Percentiles rank a stretch among this genome's conserved stretches.
phyloP scores from a whole-genome alignment of 257 asterid species.

The Jacaranda mimosifolia region DNA sequence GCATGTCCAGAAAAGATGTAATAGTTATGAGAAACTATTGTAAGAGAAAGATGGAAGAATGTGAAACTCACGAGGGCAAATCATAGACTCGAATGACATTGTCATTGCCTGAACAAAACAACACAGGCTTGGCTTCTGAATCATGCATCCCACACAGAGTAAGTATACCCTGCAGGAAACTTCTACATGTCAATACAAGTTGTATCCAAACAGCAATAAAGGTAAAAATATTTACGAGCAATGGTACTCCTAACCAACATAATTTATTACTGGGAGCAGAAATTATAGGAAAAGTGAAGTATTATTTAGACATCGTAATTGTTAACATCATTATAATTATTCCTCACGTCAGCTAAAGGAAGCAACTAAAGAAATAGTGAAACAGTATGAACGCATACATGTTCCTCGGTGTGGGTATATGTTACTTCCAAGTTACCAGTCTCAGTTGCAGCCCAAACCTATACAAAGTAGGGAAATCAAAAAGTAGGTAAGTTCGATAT shows the following conservation, averaged over 20 bases:
- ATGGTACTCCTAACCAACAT: background rate
- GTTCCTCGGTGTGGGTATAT: slow-evolving; percentile 87
- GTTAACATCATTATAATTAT: slow-evolving; percentile 1
- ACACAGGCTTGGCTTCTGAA: slow-evolving; percentile 89
- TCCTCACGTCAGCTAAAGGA: background rate
- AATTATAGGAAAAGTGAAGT: background rate
- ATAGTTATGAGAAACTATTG: slow-evolving; percentile 17
- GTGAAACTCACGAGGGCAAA: slow-evolving; percentile 87
- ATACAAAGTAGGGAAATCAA: slow-evolving; percentile 27
- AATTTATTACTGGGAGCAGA: background rate
- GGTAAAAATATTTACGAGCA: background rate
- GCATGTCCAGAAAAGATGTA: background rate
- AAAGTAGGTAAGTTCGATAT: slow-evolving; percentile 7
- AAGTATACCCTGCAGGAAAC: slow-evolving; percentile 77
- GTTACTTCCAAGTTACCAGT: slow-evolving; percentile 90
- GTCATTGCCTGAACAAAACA: slow-evolving; percentile 90
- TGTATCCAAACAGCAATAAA: slow-evolving; percentile 4
- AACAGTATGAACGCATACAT: slow-evolving; percentile 56
- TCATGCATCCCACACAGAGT: slow-evolving; percentile 94
- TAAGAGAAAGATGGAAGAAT: slow-evolving; percentile 9
- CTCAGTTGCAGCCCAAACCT: slow-evolving; percentile 94
- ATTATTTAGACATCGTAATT: background rate
- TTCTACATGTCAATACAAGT: slow-evolving; percentile 18
- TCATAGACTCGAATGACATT: slow-evolving; percentile 75
- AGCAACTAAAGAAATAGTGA: slow-evolving; percentile 6